Percentiles rank a stretch among this genome's conserved stretches.
phyloP scores from a whole-genome alignment of 2,329 filamentous ascomycete species.

The Westerdykella sp. region DNA sequence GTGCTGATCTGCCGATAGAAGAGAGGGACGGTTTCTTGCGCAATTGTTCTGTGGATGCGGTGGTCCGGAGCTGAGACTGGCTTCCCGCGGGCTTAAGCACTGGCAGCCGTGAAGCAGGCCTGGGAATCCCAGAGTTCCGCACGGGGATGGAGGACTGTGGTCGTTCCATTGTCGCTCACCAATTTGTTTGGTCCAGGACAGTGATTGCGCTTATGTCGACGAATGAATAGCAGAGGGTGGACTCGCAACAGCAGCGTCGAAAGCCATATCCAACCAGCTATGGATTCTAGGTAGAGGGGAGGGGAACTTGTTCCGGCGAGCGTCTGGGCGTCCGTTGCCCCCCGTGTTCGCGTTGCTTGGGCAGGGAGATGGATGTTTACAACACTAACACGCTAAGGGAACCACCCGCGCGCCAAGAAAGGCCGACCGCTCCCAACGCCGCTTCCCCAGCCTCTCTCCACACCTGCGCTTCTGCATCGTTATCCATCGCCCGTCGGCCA shows the following conservation, averaged over 20 bases:
- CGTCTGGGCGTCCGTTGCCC: no score
- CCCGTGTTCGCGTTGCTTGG: no score
- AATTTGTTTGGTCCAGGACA: no score
- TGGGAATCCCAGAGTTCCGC: slow-evolving; percentile 41
- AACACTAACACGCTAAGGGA: no score
- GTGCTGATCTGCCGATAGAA: slow-evolving; percentile 8
- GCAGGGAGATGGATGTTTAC: no score
- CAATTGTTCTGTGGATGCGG: slow-evolving; percentile 42
- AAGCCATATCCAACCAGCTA: no score
- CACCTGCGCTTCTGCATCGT: slow-evolving; percentile 1
- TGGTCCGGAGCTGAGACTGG: slow-evolving; percentile 40
- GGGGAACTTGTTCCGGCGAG: no score
- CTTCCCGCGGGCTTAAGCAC: slow-evolving; percentile 38
- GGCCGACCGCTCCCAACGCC: background rate
- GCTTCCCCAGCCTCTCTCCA: slow-evolving; percentile 1
- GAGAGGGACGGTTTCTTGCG: slow-evolving; percentile 28
- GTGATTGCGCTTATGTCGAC: no score
- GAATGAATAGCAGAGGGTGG: no score
- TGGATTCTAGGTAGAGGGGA: no score
- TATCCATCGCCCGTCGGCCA: slow-evolving; percentile 2
- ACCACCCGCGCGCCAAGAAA: background rate
- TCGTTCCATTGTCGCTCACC: slow-evolving; percentile 24
- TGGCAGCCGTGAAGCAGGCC: slow-evolving; percentile 48
- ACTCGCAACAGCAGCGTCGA: no score
- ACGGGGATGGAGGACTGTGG: slow-evolving; percentile 21